Conservation (phyloP, 78 protist genomes). For the Polysphondylium violaceum region DNA sequence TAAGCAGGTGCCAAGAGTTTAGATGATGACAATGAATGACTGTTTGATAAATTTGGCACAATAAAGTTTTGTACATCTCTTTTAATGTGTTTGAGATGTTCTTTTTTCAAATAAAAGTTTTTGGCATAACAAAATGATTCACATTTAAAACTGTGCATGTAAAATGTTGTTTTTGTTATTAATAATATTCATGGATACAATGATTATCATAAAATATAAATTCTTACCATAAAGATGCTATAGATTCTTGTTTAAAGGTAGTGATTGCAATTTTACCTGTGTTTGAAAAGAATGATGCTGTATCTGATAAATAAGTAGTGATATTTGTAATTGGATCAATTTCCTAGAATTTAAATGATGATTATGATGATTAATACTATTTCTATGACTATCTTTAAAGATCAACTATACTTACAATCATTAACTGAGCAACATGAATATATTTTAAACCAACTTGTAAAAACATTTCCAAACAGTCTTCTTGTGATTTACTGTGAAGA, state of each 20-base stretch:
- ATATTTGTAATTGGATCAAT: slow-evolving; percentile 4
- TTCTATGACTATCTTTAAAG: not conserved
- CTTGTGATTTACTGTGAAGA: not conserved
- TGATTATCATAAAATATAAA: not conserved
- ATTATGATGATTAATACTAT: not conserved
- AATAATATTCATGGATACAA: not conserved
- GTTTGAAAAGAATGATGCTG: slow-evolving; percentile 19
- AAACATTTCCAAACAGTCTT: slow-evolving; percentile 24
- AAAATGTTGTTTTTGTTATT: not conserved
- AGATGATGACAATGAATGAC: slow-evolving; percentile 20
- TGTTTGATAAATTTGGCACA: not conserved
- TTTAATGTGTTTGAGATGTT: slow-evolving; percentile 7
- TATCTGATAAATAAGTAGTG: not conserved
- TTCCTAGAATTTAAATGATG: slow-evolving; percentile 1
- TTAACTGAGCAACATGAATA: slow-evolving; percentile 16
- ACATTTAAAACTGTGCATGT: slow-evolving; percentile 26
- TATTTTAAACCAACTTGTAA: slow-evolving; percentile 67
- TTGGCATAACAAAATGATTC: slow-evolving; percentile 55
- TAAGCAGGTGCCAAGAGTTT: not conserved
- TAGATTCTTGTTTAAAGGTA: slow-evolving; percentile 21
- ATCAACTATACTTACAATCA: slow-evolving; percentile 14
- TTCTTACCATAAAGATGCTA: slow-evolving; percentile 43
- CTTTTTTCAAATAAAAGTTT: slow-evolving; percentile 9
- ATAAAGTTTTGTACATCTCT: not conserved
- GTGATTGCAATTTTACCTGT: slow-evolving; percentile 8